Evolutionary conservation across 306 rosid species (phyloP).

Genomic region (Prosopis cineraria): DNA sequence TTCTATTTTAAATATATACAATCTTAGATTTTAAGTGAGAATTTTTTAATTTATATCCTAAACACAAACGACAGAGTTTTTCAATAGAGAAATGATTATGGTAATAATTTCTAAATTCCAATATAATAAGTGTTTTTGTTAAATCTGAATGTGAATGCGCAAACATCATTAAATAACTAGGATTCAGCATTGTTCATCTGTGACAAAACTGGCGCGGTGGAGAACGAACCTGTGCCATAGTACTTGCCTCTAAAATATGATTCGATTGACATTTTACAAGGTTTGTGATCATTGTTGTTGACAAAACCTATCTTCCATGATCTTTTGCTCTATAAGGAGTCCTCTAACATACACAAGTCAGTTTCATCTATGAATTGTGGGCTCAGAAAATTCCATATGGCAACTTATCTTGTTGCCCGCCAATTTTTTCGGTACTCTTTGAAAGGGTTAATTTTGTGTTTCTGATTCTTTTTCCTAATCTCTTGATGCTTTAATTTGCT

Average conservation of each 20-base stretch:
- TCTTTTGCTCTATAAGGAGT: not conserved
- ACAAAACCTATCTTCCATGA: too few relatives aligned
- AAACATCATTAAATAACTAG: not conserved
- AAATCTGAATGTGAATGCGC: not conserved
- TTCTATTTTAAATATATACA: too few relatives aligned
- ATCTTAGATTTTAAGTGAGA: too few relatives aligned
- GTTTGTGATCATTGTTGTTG: not conserved
- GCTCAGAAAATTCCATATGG: not conserved
- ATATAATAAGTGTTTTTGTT: not conserved
- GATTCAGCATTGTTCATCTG: not conserved
- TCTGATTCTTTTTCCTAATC: not conserved
- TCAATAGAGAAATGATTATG: too few relatives aligned
- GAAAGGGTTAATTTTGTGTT: too few relatives aligned
- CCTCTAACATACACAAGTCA: not conserved
- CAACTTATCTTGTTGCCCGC: not conserved
- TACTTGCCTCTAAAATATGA: not conserved
- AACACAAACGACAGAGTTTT: too few relatives aligned
- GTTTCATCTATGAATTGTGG: not conserved
- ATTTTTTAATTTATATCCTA: too few relatives aligned
- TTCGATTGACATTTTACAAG: not conserved
- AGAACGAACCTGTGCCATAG: not conserved
- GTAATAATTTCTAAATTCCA: too few relatives aligned
- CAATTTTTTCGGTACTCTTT: too few relatives aligned
- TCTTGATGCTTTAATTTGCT: conserved; percentile 1
- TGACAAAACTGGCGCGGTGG: not conserved